Percentiles rank a stretch among this genome's conserved stretches.
These are phyloP conservation scores for Zizania latifolia DNA, from an alignment of 176 grass and related monocot genomes.

Conservation along the genomic window DNA sequence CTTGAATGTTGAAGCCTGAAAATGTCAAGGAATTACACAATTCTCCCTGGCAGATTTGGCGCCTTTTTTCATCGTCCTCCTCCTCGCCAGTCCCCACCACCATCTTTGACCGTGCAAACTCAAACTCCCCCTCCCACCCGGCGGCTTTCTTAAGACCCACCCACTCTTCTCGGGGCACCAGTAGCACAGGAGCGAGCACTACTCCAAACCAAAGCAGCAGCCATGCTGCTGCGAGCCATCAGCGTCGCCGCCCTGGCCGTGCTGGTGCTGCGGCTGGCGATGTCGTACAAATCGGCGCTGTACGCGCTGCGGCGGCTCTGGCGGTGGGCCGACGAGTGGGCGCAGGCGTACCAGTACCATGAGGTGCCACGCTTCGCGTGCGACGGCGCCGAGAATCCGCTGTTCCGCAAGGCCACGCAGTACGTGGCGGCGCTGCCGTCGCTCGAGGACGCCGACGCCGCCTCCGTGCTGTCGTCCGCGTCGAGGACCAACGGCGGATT, in stretches of 20 bases:
- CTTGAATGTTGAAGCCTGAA: no score
- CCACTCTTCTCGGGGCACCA: not conserved
- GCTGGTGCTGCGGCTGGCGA: slow-evolving; percentile 38
- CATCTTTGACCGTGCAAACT: not conserved
- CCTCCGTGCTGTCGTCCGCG: slow-evolving; percentile 33
- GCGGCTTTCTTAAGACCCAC: slow-evolving; percentile 13
- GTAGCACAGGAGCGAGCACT: not conserved
- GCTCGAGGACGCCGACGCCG: slow-evolving; percentile 40
- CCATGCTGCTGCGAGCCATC: not conserved
- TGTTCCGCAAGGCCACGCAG: slow-evolving; percentile 33
- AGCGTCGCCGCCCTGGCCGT: slow-evolving; percentile 22
- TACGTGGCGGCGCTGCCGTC: slow-evolving; percentile 58
- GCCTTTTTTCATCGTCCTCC: not conserved
- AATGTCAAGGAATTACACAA: not conserved
- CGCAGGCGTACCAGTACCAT: slow-evolving; percentile 73
- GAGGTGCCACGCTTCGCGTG: slow-evolving; percentile 44
- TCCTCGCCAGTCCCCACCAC: no score
- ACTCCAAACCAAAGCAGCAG: not conserved
- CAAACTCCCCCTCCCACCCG: not conserved
- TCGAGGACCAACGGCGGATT: slow-evolving; percentile 35
- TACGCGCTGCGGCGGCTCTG: slow-evolving; percentile 41
- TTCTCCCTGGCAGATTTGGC: not conserved
- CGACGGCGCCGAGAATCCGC: slow-evolving; percentile 38
- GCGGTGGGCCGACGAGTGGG: slow-evolving; percentile 54
- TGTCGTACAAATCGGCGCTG: slow-evolving; percentile 52